Percentiles rank a stretch among this genome's conserved stretches.
Evolutionary conservation across 148 eudicot species (phyloP).

Genomic region (Camellia lanceoleosa): DNA sequence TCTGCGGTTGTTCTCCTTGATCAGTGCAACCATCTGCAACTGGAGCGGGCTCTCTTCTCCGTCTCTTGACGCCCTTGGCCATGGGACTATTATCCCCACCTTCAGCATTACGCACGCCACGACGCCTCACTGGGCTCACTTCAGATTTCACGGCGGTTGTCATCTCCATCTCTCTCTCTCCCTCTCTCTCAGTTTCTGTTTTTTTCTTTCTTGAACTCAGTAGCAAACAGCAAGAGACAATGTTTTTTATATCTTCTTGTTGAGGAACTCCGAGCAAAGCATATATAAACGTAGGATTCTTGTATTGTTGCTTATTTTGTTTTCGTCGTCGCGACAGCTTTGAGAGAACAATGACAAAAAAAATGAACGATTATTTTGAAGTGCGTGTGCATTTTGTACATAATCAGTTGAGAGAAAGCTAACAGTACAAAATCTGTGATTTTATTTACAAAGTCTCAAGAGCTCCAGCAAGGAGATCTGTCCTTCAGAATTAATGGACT

Average conservation of each 20-base stretch:
- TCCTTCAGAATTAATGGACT: too few relatives aligned
- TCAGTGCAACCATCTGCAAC: background rate
- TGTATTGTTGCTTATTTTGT: background rate
- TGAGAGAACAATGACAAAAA: background rate
- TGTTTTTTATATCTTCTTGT: background rate
- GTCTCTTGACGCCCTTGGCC: conserved; percentile 25
- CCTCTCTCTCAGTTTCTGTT: too few relatives aligned
- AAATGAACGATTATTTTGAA: conserved; percentile 5
- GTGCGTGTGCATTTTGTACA: background rate
- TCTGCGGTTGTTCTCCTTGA: conserved; percentile 11
- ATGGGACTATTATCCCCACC: background rate
- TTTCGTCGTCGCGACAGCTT: background rate
- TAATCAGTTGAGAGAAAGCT: background rate
- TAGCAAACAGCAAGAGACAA: background rate
- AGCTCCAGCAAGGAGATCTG: background rate
- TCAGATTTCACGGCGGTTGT: conserved; percentile 14
- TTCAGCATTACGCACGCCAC: background rate
- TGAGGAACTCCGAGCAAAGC: background rate
- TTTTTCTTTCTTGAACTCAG: background rate
- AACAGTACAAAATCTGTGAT: background rate
- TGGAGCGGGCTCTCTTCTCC: conserved; percentile 30
- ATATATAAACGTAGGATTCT: background rate
- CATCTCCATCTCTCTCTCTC: conserved; percentile 1
- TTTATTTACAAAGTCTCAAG: background rate
- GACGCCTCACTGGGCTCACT: conserved; percentile 7